Evolutionary conservation across 345 rosid genomes (phyloP).

Genomic region (Lepidium africanum): DNA sequence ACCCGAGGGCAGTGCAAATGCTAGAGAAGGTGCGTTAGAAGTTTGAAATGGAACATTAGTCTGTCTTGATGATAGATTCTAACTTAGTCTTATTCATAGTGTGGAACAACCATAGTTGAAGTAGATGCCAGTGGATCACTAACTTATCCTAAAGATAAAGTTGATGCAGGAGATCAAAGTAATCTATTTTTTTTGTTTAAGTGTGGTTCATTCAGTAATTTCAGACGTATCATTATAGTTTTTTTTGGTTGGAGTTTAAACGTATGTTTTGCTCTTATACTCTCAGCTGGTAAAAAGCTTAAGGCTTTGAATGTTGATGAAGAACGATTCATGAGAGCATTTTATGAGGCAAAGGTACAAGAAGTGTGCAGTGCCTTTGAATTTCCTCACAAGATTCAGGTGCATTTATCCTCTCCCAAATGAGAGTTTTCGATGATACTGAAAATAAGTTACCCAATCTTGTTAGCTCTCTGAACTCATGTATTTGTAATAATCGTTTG

Average conservation of each 20-base stretch:
- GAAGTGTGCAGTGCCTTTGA: slow-evolving; percentile 95
- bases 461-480: not conserved
- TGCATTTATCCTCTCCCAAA: slow-evolving; percentile 3
- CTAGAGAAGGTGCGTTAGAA: slow-evolving; percentile 53
- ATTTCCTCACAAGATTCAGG: slow-evolving; percentile 98
- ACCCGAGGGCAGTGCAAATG: slow-evolving; percentile 65
- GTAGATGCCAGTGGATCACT: slow-evolving; percentile 81
- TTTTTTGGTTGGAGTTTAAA: not conserved
- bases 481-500: slow-evolving; percentile 17
- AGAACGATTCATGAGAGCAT: slow-evolving; percentile 82
- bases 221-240: not conserved
- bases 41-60: not conserved
- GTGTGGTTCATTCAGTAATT: not conserved
- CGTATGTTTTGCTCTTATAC: not conserved
- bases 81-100: slow-evolving; percentile 31
- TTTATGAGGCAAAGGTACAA: slow-evolving; percentile 81
- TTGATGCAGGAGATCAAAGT: slow-evolving; percentile 46
- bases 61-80: slow-evolving; percentile 13
- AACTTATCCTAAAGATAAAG: slow-evolving; percentile 58
- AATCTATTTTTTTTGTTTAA: not conserved
- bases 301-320: slow-evolving; percentile 81
- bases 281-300: slow-evolving; percentile 59
- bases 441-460: not conserved
- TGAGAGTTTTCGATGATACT: not conserved
- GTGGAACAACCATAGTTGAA: slow-evolving; percentile 77